Evolutionary conservation across 345 rosid species (phyloP).

Genomic region (Angophora floribunda): DNA sequence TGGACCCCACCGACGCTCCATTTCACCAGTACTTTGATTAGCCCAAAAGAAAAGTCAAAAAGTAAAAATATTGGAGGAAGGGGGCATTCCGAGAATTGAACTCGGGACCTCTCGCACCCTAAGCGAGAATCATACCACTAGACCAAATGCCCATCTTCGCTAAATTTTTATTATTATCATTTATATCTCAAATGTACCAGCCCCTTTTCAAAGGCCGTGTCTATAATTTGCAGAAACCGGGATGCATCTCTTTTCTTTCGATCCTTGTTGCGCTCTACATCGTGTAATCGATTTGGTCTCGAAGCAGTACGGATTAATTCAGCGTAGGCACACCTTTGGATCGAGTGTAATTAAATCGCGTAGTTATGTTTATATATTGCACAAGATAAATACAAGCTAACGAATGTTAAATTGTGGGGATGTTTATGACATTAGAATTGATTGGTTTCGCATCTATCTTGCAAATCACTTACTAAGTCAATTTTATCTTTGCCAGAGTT

Average conservation of each 20-base stretch:
- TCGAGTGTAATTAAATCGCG: not conserved
- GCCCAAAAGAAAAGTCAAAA: not conserved
- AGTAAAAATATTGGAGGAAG: rapidly evolving
- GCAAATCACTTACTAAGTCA: not conserved
- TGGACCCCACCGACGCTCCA: not conserved
- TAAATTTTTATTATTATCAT: rapidly evolving
- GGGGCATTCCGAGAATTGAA: constrained; percentile 75
- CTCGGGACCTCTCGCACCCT: constrained; percentile 85
- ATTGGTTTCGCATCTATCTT: not conserved
- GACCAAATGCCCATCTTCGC: constrained; percentile 57
- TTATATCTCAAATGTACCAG: not conserved
- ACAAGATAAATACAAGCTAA: not conserved
- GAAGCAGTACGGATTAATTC: not conserved
- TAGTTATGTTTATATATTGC: not conserved
- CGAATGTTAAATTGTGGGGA: not conserved
- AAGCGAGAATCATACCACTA: constrained; percentile 93
- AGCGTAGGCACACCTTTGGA: not conserved
- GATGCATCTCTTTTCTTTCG: not conserved
- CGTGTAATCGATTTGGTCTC: not conserved
- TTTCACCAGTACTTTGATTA: not conserved
- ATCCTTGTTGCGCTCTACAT: not conserved
- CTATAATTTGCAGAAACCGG: not conserved
- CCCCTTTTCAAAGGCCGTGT: not conserved
- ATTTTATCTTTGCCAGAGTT: not conserved
- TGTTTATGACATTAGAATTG: not conserved